Conservation (phyloP, 2,329 filamentous ascomycete genomes). For the Ophiostoma piceae region DNA sequence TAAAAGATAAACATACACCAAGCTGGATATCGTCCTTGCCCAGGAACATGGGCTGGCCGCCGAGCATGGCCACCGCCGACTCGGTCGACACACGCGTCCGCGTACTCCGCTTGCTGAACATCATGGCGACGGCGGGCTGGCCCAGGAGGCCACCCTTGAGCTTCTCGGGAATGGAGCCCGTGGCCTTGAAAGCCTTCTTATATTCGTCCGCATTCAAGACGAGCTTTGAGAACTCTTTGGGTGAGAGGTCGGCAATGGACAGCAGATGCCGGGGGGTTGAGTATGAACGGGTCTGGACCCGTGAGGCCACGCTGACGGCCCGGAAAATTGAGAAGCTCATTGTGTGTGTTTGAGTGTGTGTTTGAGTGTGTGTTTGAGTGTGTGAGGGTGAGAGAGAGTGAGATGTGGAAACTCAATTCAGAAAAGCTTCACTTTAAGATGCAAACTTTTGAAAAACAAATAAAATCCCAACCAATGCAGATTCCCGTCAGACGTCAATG, state of each 20-base stretch:
- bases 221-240: conserved; percentile 72
- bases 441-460: background rate
- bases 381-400: background rate
- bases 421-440: background rate
- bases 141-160: conserved; percentile 62
- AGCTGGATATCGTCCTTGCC: conserved; percentile 95
- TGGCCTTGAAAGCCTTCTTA: conserved; percentile 69
- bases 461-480: background rate
- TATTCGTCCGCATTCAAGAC: conserved; percentile 74
- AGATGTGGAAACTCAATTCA: background rate
- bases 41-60: conserved; percentile 93
- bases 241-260: conserved; percentile 80
- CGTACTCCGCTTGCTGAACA: conserved; percentile 95
- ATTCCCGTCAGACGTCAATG: background rate
- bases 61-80: conserved; percentile 79
- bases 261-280: conserved; percentile 74
- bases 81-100: conserved; percentile 91
- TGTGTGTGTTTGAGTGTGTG: conserved; percentile 15
- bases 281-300: conserved; percentile 41
- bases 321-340: conserved; percentile 30
- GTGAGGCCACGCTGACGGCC: conserved; percentile 29
- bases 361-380: background rate
- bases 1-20: conserved; percentile 52
- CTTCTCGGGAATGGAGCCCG: conserved; percentile 45
- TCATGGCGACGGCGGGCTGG: conserved; percentile 76